Conservation (phyloP, 139 green algal species). For the Gonium pectorale region DNA sequence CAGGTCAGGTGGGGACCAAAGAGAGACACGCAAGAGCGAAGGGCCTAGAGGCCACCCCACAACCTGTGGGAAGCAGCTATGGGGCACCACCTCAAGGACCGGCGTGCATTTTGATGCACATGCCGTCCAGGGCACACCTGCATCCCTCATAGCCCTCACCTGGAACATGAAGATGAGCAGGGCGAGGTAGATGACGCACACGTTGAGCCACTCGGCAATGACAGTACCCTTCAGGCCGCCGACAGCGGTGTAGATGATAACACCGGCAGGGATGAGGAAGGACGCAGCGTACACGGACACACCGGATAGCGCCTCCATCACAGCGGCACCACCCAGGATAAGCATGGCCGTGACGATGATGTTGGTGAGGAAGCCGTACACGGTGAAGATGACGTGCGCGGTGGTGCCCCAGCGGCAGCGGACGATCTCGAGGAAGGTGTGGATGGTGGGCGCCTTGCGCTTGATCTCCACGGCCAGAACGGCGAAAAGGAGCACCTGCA, state of each 20-base stretch:
- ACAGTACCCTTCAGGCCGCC: slow-evolving; percentile 95
- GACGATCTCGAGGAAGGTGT: slow-evolving; percentile 95
- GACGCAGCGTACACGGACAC: slow-evolving; percentile 67
- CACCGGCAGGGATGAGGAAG: slow-evolving; percentile 80
- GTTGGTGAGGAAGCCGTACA: slow-evolving; percentile 91
- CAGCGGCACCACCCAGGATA: slow-evolving; percentile 89
- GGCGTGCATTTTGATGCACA: too few species aligned
- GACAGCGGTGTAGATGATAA: slow-evolving; percentile 92
- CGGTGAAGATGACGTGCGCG: slow-evolving; percentile 88
- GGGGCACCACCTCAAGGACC: too few species aligned
- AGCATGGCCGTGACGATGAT: slow-evolving; percentile 94
- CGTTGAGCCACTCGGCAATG: slow-evolving; percentile 79
- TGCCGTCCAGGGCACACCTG: too few species aligned
- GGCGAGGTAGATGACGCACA: slow-evolving; percentile 90
- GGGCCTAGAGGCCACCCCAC: too few species aligned
- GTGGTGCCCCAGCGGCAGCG: slow-evolving; percentile 75
- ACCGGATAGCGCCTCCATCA: slow-evolving; percentile 84
- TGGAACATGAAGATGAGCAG: slow-evolving; percentile 88
- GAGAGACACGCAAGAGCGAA: too few species aligned
- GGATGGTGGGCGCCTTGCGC: slow-evolving; percentile 89
- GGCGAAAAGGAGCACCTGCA: slow-evolving; percentile 95
- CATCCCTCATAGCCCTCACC: too few species aligned
- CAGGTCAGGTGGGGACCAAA: too few species aligned
- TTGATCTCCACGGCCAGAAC: slow-evolving; percentile 96
- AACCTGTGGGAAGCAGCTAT: too few species aligned